These are phyloP conservation scores for Gnomoniopsis sp. DNA, from an alignment of 2,329 filamentous ascomycete genomes.

Conservation along the genomic window DNA sequence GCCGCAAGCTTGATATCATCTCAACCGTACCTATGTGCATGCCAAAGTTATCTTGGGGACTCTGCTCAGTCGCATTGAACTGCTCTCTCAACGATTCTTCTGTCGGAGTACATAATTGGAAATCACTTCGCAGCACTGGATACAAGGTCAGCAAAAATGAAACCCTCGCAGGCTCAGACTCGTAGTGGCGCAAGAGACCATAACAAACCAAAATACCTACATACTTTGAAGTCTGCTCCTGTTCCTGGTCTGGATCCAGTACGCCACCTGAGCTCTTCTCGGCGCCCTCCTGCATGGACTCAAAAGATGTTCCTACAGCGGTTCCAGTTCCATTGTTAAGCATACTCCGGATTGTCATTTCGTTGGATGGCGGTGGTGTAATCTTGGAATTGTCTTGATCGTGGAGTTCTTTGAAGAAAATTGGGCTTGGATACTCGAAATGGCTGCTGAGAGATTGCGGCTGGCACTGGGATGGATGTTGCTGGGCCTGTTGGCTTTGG, in stretches of 20 bases:
- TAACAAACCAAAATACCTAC: neutral
- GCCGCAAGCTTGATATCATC: no score
- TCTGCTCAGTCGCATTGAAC: no score
- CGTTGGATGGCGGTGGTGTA: neutral
- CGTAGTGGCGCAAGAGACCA: no score
- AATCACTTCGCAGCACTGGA: neutral
- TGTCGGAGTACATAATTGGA: neutral
- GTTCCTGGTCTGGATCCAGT: neutral
- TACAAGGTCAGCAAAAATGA: neutral
- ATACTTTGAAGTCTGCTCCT: neutral
- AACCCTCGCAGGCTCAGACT: neutral
- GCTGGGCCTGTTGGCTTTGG: neutral
- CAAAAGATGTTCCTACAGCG: neutral
- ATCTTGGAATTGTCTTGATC: neutral
- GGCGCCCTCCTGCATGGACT: neutral
- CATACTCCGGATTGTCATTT: neutral
- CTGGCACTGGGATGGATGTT: neutral
- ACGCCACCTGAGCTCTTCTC: neutral
- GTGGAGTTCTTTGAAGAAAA: neutral
- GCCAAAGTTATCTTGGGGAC: no score
- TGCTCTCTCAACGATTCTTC: no score
- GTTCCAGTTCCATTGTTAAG: neutral
- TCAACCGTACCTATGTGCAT: no score
- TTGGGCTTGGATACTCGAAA: neutral
- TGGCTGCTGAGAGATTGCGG: neutral